phyloP scores from a whole-genome alignment of 2,329 filamentous ascomycete genomes.

The Colletotrichum nymphaeae region DNA sequence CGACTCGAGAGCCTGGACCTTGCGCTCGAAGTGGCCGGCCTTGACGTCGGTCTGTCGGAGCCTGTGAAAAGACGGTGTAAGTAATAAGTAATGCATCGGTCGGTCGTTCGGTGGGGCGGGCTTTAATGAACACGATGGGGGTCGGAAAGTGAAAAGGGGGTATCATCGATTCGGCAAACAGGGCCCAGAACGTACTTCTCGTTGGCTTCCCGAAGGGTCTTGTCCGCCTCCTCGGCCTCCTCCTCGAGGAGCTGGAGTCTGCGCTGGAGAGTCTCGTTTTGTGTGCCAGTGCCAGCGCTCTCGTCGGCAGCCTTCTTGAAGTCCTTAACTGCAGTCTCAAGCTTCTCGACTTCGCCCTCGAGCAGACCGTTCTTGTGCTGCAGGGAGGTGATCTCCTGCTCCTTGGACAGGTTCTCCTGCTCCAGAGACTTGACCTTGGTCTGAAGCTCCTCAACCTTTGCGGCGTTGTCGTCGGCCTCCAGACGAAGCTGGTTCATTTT shows the following conservation, averaged over 20 bases:
- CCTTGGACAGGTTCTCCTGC: constrained; percentile 95
- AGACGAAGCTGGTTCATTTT: constrained; percentile 95
- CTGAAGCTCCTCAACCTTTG: constrained; percentile 89
- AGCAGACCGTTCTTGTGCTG: constrained; percentile 95
- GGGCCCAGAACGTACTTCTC: constrained; percentile 81
- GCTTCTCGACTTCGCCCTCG: constrained; percentile 91
- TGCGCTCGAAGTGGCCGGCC: constrained; percentile 98
- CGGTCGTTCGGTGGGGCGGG: constrained; percentile 19
- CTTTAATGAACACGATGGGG: constrained; percentile 27
- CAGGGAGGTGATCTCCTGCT: constrained; percentile 97
- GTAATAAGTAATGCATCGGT: constrained; percentile 28
- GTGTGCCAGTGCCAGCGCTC: constrained; percentile 83
- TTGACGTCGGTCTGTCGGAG: constrained; percentile 99
- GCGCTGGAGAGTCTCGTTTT: constrained; percentile 92
- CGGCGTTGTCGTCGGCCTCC: constrained; percentile 87
- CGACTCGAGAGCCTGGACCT: constrained; percentile 95
- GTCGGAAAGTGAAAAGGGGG: constrained; percentile 14
- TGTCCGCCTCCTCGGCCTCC: constrained; percentile 96
- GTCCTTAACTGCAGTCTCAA: constrained; percentile 85
- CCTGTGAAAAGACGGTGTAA: constrained; percentile 60
- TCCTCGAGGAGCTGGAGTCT: constrained; percentile 97
- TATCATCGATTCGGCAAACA: constrained; percentile 22
- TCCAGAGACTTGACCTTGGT: constrained; percentile 88
- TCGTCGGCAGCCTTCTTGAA: constrained; percentile 89
- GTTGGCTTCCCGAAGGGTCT: constrained; percentile 95